Conservation (phyloP, 345 rosid species). For the Mangifera indica region DNA sequence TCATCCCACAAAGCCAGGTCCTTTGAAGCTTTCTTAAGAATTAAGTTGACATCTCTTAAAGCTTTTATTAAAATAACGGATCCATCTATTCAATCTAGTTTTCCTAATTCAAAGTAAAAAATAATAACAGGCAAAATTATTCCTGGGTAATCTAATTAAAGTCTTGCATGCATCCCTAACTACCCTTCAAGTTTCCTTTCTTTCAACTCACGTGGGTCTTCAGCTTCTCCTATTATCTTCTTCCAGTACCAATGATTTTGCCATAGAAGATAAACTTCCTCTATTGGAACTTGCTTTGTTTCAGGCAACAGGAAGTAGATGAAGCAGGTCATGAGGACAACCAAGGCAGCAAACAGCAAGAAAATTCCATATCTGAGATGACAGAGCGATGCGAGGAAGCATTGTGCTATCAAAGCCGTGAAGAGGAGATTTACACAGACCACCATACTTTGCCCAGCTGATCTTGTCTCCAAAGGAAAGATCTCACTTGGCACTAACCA, state of each 20-base stretch:
- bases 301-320: constrained; percentile 80
- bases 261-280: constrained; percentile 75
- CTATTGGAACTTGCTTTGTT: constrained; percentile 87
- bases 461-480: constrained; percentile 82
- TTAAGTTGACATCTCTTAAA: too few species aligned
- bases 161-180: neutral
- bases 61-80: too few species aligned
- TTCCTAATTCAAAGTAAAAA: neutral
- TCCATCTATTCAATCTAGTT: neutral
- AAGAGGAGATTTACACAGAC: constrained; percentile 77
- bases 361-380: constrained; percentile 74
- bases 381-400: constrained; percentile 68
- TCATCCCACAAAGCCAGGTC: neutral
- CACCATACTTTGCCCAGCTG: constrained; percentile 90
- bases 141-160: neutral
- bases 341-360: constrained; percentile 64
- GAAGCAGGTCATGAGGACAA: constrained; percentile 67
- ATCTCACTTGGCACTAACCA: constrained; percentile 94
- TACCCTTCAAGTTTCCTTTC: neutral
- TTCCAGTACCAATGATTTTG: constrained; percentile 82
- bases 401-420: constrained; percentile 82
- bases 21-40: neutral
- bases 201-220: neutral
- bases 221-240: constrained; percentile 36
- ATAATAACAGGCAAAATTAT: neutral